phyloP scores from a whole-genome alignment of 2,329 filamentous ascomycete species.

The Hymenoscyphus linearis region DNA sequence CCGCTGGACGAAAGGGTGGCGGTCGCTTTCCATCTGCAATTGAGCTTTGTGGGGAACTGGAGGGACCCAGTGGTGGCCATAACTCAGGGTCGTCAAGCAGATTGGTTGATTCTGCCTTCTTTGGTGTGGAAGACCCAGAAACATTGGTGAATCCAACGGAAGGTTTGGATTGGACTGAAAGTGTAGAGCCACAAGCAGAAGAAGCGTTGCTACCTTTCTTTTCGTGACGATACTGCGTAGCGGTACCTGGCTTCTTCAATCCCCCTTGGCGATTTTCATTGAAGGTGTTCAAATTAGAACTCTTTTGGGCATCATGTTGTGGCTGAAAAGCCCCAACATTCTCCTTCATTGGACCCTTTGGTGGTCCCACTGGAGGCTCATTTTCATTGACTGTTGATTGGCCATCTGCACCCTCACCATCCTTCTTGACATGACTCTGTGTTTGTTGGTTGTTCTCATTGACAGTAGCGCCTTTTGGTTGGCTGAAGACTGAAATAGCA shows the following conservation, averaged over 20 bases:
- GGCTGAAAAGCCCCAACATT: not conserved
- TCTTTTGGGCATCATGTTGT: not conserved
- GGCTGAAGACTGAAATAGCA: not conserved
- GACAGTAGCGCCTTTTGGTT: not conserved
- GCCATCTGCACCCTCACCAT: not conserved
- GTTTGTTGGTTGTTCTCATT: not conserved
- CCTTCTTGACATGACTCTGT: not conserved
- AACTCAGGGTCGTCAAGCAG: slow-evolving; percentile 12
- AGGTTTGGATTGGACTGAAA: not conserved
- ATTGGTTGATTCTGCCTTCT: slow-evolving; percentile 2
- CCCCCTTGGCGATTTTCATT: not conserved
- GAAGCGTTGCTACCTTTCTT: not conserved
- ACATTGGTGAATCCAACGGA: not conserved
- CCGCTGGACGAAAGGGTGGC: slow-evolving; percentile 3
- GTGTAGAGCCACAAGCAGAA: not conserved
- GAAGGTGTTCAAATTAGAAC: not conserved
- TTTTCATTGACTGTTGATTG: not conserved
- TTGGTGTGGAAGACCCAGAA: not conserved
- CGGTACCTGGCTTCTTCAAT: not conserved
- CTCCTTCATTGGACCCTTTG: not conserved
- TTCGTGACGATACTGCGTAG: not conserved
- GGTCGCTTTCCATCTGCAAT: slow-evolving; percentile 22
- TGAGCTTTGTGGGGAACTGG: slow-evolving; percentile 12
- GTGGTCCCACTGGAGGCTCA: not conserved
- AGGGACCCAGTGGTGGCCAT: slow-evolving; percentile 20